Conservation (phyloP, 768 basidiomycete genomes). For the Tricholoma terreum region DNA sequence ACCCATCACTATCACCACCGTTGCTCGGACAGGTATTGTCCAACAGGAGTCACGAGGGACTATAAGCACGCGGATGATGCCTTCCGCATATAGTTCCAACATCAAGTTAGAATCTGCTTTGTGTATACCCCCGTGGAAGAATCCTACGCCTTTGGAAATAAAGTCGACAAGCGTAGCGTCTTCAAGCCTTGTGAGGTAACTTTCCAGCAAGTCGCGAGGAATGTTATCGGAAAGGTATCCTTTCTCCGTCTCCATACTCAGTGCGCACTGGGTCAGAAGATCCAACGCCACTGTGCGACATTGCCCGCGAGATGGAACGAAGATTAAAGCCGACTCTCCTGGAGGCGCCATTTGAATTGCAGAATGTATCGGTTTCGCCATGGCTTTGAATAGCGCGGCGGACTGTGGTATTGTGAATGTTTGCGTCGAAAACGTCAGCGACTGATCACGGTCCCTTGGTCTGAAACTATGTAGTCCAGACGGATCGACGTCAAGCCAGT, state of each 20-base stretch:
- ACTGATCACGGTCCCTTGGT: slow-evolving; percentile 79
- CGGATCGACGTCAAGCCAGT: slow-evolving; percentile 76
- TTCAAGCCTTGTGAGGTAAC: slow-evolving; percentile 53
- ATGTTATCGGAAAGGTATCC: slow-evolving; percentile 62
- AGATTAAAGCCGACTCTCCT: slow-evolving; percentile 64
- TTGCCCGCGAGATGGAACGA: slow-evolving; percentile 83
- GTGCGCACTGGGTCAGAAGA: slow-evolving; percentile 82
- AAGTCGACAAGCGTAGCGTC: slow-evolving; percentile 67
- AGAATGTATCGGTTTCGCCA: slow-evolving; percentile 86
- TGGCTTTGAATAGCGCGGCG: slow-evolving; percentile 81
- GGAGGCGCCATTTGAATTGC: slow-evolving; percentile 52
- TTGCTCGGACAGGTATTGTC: slow-evolving; percentile 82
- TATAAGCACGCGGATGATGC: slow-evolving; percentile 75
- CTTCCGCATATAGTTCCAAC: slow-evolving; percentile 79
- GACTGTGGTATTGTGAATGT: slow-evolving; percentile 88
- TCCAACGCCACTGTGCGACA: slow-evolving; percentile 74
- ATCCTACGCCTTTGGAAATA: slow-evolving; percentile 81
- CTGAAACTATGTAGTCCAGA: slow-evolving; percentile 70
- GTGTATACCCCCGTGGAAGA: slow-evolving; percentile 74
- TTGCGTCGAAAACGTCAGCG: slow-evolving; percentile 63
- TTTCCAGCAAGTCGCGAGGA: slow-evolving; percentile 54
- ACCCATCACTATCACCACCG: slow-evolving; percentile 85
- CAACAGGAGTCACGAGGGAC: slow-evolving; percentile 84
- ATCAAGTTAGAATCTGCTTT: slow-evolving; percentile 67
- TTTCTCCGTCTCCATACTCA: slow-evolving; percentile 62